These are phyloP conservation scores for Hyaloscypha hepaticicola DNA, from an alignment of 495 filamentous ascomycete species.

Conservation along the genomic window DNA sequence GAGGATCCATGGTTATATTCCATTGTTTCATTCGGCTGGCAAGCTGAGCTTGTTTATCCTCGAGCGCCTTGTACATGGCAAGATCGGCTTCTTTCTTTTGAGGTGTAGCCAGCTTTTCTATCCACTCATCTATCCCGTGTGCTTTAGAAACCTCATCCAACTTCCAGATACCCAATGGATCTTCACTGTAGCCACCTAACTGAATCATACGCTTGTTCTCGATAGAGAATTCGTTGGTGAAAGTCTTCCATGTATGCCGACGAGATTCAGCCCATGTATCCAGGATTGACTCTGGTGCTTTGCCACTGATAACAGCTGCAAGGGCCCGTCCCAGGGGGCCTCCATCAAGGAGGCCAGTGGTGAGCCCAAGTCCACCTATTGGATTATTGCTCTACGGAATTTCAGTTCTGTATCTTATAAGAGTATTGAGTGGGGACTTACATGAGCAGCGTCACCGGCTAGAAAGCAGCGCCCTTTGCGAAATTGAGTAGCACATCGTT, in stretches of 20 bases:
- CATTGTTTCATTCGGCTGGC: neutral
- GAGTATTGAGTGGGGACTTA: neutral
- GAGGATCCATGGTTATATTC: slow-evolving; percentile 6
- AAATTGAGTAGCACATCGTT: slow-evolving; percentile 6
- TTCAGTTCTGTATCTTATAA: neutral
- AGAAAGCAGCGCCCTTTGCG: slow-evolving; percentile 3
- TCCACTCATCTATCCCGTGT: neutral
- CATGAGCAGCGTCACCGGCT: neutral
- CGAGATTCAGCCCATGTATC: neutral
- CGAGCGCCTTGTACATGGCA: slow-evolving; percentile 1
- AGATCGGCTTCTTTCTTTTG: slow-evolving; percentile 5
- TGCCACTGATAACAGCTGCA: neutral
- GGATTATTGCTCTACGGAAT: neutral
- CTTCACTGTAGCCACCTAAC: neutral
- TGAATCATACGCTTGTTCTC: slow-evolving; percentile 6
- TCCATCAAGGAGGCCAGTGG: neutral
- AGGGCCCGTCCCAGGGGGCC: slow-evolving; percentile 1
- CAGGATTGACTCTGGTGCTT: slow-evolving; percentile 4
- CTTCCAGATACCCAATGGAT: slow-evolving; percentile 1
- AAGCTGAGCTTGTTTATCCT: neutral
- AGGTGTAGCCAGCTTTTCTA: neutral
- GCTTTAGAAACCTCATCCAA: neutral
- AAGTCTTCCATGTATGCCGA: neutral
- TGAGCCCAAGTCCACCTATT: slow-evolving; percentile 2
- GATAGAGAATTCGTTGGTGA: slow-evolving; percentile 1